Evolutionary conservation across 345 rosid genomes (phyloP).

Genomic region (Pugionium cornutum): DNA sequence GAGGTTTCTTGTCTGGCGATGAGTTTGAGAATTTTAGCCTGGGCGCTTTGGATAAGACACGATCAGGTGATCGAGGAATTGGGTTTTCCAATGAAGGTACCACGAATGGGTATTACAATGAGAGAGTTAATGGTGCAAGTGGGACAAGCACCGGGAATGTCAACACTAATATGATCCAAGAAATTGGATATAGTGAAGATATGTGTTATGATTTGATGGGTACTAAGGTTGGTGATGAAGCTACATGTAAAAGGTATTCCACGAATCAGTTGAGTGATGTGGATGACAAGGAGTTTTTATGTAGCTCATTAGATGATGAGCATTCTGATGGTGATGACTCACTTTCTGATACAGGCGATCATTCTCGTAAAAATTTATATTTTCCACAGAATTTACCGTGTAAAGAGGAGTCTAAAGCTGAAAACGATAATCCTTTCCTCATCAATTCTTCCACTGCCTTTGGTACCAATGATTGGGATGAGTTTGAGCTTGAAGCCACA

Average conservation of each 20-base stretch:
- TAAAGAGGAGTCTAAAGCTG: conserved; percentile 33
- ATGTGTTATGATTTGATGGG: conserved; percentile 21
- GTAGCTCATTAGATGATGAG: neutral
- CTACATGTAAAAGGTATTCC: conserved; percentile 31
- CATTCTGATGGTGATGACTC: no score
- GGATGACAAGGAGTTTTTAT: conserved; percentile 23
- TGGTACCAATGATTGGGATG: conserved; percentile 90
- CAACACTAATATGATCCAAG: conserved; percentile 25
- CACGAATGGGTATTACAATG: conserved; percentile 26
- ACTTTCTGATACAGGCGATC: conserved; percentile 62
- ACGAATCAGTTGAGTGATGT: conserved; percentile 25
- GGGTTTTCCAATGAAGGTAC: conserved; percentile 33
- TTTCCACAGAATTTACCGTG: conserved; percentile 31
- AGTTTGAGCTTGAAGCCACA: conserved; percentile 69
- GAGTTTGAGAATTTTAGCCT: conserved; percentile 63
- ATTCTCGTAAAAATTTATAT: conserved; percentile 38
- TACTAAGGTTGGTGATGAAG: conserved; percentile 14
- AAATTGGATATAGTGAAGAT: conserved; percentile 26
- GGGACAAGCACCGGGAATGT: conserved; percentile 9
- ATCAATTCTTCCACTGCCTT: conserved; percentile 80
- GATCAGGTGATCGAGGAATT: conserved; percentile 35
- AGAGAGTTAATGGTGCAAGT: neutral
- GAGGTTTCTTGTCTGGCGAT: conserved; percentile 46
- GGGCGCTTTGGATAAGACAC: conserved; percentile 40
- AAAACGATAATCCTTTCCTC: conserved; percentile 58